Base-by-base conservation (phyloP, 1,284 basidiomycete species). In the Xerocomus nothofagi region DNA sequence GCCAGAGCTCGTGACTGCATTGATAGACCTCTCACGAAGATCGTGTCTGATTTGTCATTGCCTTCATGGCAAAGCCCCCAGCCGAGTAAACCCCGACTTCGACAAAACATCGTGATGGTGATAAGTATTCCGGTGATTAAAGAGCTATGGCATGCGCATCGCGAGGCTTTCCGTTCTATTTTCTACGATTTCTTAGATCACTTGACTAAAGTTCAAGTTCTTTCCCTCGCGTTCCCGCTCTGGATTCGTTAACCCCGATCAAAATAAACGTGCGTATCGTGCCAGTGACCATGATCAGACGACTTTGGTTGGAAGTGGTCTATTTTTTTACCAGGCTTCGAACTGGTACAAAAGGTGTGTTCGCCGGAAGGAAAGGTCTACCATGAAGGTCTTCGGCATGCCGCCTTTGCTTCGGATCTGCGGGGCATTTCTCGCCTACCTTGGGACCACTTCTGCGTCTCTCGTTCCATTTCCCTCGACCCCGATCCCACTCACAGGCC, bases 401-500 rank as follows among this genome's bases (percentile, higher is more conserved):
- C 50, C 60, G 32, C 50, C 60, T n/a, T 39, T 50, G n/a, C 38
- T 65, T n/a, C n/a, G n/a, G n/a, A n/a, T n/a, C 20, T 61, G 54
- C 20, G 48, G 51, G 4, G 37, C 38, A 3, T 34, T 63, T 7
- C 41, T 57, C 30, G 52, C 53, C 0, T 58, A 47, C 44, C 47
- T 66, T 34, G 40, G 49, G 12, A 32, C 47, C 8, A n/a, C 41
- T 6, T 30, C 46, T 34, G 26, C 51, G 4, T 48, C 55, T 7
- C 54, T 70, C 34, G 20, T 54, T 44, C 73, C n/a, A 3, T 67
- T 67, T 45, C 66, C 65, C 3, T 69, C 67, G 9, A 46, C 44
- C 2, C 38, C 57, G 4, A 29, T 74, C 11, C 49, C 62, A 0
- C 40, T 75, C 3, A 41, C 49, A 5, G 32, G 41, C 27, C 42